These are phyloP conservation scores for Trametes versicolor DNA, from an alignment of 1,284 basidiomycete genomes.

Conservation along the genomic window DNA sequence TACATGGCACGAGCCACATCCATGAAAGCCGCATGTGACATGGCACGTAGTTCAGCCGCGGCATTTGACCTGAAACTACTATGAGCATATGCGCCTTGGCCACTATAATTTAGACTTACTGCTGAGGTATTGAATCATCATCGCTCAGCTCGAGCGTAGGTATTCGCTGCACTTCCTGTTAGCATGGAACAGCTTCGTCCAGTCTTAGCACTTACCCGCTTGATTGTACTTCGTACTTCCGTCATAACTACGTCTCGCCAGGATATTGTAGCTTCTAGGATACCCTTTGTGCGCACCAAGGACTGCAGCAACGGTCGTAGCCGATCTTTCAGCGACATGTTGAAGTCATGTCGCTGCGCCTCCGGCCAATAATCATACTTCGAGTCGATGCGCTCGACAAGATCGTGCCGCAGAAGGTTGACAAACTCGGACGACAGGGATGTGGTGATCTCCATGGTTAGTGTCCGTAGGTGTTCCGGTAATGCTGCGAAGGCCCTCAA, in stretches of 20 bases:
- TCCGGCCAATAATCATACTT: conserved; percentile 35
- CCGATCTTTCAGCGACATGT: conserved; percentile 62
- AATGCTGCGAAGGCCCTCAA: conserved; percentile 77
- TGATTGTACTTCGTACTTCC: conserved; percentile 72
- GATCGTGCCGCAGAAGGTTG: conserved; percentile 72
- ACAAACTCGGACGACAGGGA: conserved; percentile 86
- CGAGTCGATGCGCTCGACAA: conserved; percentile 61
- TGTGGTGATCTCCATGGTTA: conserved; percentile 78
- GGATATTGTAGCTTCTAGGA: conserved; percentile 73
- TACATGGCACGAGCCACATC: conserved; percentile 72
- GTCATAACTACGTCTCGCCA: conserved; percentile 84
- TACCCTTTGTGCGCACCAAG: conserved; percentile 77
- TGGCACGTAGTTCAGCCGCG: conserved; percentile 67
- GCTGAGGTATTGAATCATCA: conserved; percentile 52
- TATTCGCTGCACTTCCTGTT: conserved; percentile 54
- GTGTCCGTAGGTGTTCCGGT: conserved; percentile 69
- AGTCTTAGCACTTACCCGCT: conserved; percentile 54
- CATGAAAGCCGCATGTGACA: conserved; percentile 79
- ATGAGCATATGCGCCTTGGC: conserved; percentile 4
- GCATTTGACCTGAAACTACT: conserved; percentile 44
- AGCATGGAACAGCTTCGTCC: neutral
- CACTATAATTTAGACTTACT: conserved; percentile 30
- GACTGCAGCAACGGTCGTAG: conserved; percentile 80
- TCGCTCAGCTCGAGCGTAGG: conserved; percentile 66
- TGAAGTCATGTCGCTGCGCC: conserved; percentile 42